phyloP scores from a whole-genome alignment of 805 yeast species.

The Cyberlindnera samutprakarnensis region DNA sequence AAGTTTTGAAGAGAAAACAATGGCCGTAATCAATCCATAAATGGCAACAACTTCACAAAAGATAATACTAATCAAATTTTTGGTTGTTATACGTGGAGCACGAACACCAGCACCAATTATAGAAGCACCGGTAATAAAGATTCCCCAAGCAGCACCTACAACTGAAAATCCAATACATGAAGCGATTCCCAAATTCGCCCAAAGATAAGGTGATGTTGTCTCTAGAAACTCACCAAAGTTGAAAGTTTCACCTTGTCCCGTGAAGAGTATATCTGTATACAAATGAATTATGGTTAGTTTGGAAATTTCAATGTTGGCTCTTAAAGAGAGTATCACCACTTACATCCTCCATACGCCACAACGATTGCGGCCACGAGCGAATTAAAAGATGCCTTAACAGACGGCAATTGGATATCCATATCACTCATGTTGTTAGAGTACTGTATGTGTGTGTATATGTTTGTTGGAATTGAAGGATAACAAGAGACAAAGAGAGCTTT shows the following conservation, averaged over 20 bases:
- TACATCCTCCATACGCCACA: conserved; percentile 21
- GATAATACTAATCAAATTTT: conserved; percentile 91
- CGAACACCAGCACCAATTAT: conserved; percentile 97
- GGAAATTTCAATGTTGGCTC: background rate
- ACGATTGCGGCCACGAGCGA: conserved; percentile 12
- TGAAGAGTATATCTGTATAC: conserved; percentile 49
- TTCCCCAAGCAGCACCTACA: conserved; percentile 99
- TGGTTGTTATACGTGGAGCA: conserved; percentile 95
- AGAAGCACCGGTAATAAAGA: conserved; percentile 89
- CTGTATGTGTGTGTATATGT: too few species aligned
- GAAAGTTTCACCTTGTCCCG: conserved; percentile 87
- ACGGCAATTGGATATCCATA: conserved; percentile 10
- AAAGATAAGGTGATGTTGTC: conserved; percentile 88
- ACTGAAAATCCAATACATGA: conserved; percentile 91
- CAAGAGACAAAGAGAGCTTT: too few species aligned
- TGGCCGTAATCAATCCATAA: conserved; percentile 95
- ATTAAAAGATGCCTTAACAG: conserved; percentile 11
- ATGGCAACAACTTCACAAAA: conserved; percentile 99
- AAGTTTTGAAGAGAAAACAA: conserved; percentile 90
- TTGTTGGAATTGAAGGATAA: too few species aligned
- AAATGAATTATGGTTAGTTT: conserved; percentile 1
- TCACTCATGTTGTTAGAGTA: too few species aligned
- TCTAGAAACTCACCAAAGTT: conserved; percentile 84
- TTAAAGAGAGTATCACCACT: conserved; percentile 4
- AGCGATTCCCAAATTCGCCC: conserved; percentile 91